Percentiles rank a stretch among this genome's conserved stretches.
Conservation (phyloP, 768 basidiomycete species). For the Cystofilobasidium bisporidii region DNA sequence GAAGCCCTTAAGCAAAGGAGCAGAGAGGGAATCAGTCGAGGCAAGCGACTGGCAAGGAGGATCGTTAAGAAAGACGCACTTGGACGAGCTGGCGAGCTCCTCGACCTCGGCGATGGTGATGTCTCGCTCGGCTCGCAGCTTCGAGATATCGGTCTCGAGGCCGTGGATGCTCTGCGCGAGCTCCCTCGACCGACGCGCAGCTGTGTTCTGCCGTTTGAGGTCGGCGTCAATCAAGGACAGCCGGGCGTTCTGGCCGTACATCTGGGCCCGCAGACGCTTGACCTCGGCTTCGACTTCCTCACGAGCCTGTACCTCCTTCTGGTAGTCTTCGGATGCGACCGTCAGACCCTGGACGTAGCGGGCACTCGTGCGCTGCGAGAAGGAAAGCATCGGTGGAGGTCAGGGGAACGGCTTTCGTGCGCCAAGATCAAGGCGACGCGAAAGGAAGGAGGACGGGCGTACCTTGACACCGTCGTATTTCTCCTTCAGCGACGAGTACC, state of each 20-base stretch:
- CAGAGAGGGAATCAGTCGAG: slow-evolving; percentile 12
- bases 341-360: slow-evolving; percentile 85
- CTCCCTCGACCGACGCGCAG: slow-evolving; percentile 69
- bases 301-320: slow-evolving; percentile 74
- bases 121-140: slow-evolving; percentile 79
- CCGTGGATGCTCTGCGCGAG: slow-evolving; percentile 62
- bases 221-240: slow-evolving; percentile 78
- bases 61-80: slow-evolving; percentile 46
- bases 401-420: no score
- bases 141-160: slow-evolving; percentile 76
- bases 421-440: no score
- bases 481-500: slow-evolving; percentile 55
- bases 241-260: slow-evolving; percentile 80
- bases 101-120: slow-evolving; percentile 87
- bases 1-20: neutral
- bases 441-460: slow-evolving; percentile 32
- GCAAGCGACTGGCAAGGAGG: slow-evolving; percentile 14
- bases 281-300: slow-evolving; percentile 90
- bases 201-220: slow-evolving; percentile 60
- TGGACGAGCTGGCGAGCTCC: slow-evolving; percentile 61
- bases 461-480: slow-evolving; percentile 85
- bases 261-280: slow-evolving; percentile 65
- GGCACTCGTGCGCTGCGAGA: slow-evolving; percentile 67
- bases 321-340: slow-evolving; percentile 89
- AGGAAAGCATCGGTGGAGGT: no score